Evolutionary conservation across 495 filamentous ascomycete genomes (phyloP).

Genomic region (Entonaema liquescens): DNA sequence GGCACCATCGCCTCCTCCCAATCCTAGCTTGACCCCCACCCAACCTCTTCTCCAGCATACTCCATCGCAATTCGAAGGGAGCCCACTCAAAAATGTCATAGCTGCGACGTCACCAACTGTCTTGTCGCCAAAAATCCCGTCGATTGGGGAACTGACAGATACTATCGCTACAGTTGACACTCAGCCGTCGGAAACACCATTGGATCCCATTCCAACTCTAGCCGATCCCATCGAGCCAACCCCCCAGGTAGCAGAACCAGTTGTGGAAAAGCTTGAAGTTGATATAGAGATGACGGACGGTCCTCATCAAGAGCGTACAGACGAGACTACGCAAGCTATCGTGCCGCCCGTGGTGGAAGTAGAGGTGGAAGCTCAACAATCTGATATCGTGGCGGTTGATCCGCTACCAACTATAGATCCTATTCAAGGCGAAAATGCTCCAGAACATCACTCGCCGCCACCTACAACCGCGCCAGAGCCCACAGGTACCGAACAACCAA

Average conservation of each 20-base stretch:
- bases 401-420: neutral
- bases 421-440: neutral
- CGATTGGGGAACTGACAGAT: slow-evolving; percentile 15
- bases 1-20: slow-evolving; percentile 23
- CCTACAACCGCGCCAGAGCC: neutral
- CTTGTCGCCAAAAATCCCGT: slow-evolving; percentile 4
- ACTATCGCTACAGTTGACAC: neutral
- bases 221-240: neutral
- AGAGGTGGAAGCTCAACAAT: slow-evolving; percentile 1
- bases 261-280: neutral
- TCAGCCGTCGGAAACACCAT: neutral
- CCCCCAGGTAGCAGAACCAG: neutral
- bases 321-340: neutral
- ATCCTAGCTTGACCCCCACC: slow-evolving; percentile 5
- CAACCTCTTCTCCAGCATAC: slow-evolving; percentile 34
- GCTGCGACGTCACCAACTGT: slow-evolving; percentile 34
- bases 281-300: slow-evolving; percentile 33
- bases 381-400: neutral
- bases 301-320: neutral
- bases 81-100: slow-evolving; percentile 58
- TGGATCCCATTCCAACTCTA: neutral
- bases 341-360: neutral
- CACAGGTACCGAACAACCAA: neutral
- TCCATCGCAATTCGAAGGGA: slow-evolving; percentile 53
- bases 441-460: neutral